Evolutionary conservation across 441 rosid species (phyloP).

Genomic region (Adansonia gregorii): DNA sequence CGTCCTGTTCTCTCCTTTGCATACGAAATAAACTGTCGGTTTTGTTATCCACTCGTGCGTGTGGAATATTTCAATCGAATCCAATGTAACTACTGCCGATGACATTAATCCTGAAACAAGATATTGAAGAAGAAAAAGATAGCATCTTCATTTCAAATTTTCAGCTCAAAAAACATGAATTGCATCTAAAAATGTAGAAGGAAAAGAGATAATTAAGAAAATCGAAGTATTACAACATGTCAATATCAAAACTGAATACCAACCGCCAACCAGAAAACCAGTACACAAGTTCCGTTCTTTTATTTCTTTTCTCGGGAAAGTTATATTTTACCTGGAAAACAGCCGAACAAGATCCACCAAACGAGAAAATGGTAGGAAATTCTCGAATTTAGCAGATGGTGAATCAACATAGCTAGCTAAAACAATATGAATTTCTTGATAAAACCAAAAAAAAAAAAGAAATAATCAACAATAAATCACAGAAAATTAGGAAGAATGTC

Average conservation of each 20-base stretch:
- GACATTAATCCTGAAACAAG: slow-evolving; percentile 45
- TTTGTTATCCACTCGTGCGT: slow-evolving; percentile 72
- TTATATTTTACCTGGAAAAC: slow-evolving; percentile 56
- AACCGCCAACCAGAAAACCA: not conserved
- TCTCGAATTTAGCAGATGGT: slow-evolving; percentile 15
- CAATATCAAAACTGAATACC: not conserved
- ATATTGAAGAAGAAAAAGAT: not conserved
- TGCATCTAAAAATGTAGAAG: not conserved
- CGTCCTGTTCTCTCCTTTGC: slow-evolving; percentile 71
- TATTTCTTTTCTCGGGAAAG: not conserved
- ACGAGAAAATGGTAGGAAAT: slow-evolving; percentile 19
- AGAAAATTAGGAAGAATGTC: slow-evolving; percentile 21
- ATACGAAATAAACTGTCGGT: slow-evolving; percentile 74
- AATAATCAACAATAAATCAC: not conserved
- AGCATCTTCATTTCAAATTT: not conserved
- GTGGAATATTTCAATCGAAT: slow-evolving; percentile 59
- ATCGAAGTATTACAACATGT: not conserved
- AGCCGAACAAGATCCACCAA: slow-evolving; percentile 43
- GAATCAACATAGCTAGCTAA: slow-evolving; percentile 29
- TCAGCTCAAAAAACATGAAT: slow-evolving; percentile 11
- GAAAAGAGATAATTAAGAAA: not conserved
- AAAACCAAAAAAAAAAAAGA: not conserved
- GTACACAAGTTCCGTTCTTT: not conserved
- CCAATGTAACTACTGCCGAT: slow-evolving; percentile 61
- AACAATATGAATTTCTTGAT: slow-evolving; percentile 7